Evolutionary conservation across 257 asterid species (phyloP), one percentile per base, ranked within the genome.

Genomic region (Solanum tarijense): DNA sequence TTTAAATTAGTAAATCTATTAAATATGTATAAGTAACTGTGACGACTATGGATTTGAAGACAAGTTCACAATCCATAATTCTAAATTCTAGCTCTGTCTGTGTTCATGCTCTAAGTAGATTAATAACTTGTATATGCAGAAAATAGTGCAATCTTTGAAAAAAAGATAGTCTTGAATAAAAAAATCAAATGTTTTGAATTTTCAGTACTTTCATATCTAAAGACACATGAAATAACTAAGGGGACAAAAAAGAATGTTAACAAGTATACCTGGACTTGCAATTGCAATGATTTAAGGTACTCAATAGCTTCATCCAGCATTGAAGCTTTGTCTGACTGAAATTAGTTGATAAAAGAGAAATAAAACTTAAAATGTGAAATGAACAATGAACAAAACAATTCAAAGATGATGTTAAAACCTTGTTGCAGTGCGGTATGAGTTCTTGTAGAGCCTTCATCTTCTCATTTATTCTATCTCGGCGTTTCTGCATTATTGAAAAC

Each of bases 301-400:
- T 93, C 93, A 68, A 93, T 91, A 68, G 93, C 94, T 86, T 91
- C 93, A 27, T 92, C 94, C 78, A 91, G 87, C 95, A 90, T 91
- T 29, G 93, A 93, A 88, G 93, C 94, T 86, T 91, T 93, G 86
- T 93, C 94, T 29, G 95, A 41, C 95, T 93, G 91, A 83, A 83
- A 52, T 52, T 52, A 83, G 60, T 71, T 85, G 72, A 65, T 52
- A 81, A 16, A 35, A 38, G 38, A 87, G 38, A 12, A 34, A 52
- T 38, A 6, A 52, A 52, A 52, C 29, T 58, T 13, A 48, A 29
- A 73, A n/a, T 32, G 6, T 83, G 12, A 46, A 38, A 83, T 31
- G 29, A 55, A 68, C 38, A 83, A 55, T 36, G 83, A 36, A 35
- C 83, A 35, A 35, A 74, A 74, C 27, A 74, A 36, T 74, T 41